Base-by-base conservation (phyloP, 2,329 filamentous ascomycete species). In the Volutella citrinella region DNA sequence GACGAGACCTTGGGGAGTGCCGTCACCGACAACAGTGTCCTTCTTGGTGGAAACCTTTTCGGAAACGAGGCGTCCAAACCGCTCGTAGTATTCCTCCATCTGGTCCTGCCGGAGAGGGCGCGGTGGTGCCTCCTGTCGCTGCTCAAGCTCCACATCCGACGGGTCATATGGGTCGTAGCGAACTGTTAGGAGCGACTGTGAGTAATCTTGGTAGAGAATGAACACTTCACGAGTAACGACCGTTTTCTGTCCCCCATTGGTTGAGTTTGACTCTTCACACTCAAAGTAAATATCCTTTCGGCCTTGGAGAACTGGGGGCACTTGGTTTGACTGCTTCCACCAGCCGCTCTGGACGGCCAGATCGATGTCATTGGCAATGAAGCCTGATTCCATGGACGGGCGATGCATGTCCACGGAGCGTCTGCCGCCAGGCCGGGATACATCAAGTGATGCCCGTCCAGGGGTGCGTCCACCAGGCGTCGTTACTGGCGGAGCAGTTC, bases 151-250 rank as follows among this genome's bases (percentile, higher is more conserved):
- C 10, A 82, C 84, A 52, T 91, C 82, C 3, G 76, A 69, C 4
- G 84, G 75, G 55, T 95, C 81, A 33, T 80, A 76, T 2, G 82
- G 70, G 57, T 95, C 86, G 59, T 84, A 97, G 31, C 75, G 81
- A 13, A 82, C 85, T 0, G 83, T 88, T 52, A 98, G 77, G 45
- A 94, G 74, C 0, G 91, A 97, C 59, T 97, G 93, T 13, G 90
- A 96, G 61, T 98, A 98, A 64, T 98, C 93, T 53, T 89, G 82
- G 67, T 87, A 98, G 8, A 98, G 67, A n/a, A 97, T 70, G 50
- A 84, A 93, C 25, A 96, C 74, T 40, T 90, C 81, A 46, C 90
- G 90, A 7, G 83, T 86, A 14, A 95, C 69, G 2, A 74, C 75
- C 1, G 80, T 80, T 57, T 82, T 83, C 17, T 85, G 81, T 18